A percentile compares a stretch with the other conserved stretches of the same genome.
Evolutionary conservation across 805 yeast species (phyloP).

Genomic region (Candida methanosorbosa): DNA sequence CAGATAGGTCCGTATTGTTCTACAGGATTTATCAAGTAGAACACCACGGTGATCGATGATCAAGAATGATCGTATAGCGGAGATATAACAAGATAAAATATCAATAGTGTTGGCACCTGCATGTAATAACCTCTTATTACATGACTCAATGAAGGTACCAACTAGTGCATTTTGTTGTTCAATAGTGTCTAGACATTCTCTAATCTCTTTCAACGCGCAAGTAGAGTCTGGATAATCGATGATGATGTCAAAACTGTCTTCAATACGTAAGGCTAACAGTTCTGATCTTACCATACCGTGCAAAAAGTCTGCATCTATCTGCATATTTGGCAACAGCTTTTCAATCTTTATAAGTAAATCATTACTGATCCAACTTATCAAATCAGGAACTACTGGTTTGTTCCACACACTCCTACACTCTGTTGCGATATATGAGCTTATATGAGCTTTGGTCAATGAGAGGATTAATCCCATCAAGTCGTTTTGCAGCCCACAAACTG

Average conservation of each 20-base stretch:
- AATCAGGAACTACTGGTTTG: constrained; percentile 22
- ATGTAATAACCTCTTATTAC: constrained; percentile 48
- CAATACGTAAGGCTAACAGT: constrained; percentile 35
- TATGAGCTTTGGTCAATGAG: constrained; percentile 27
- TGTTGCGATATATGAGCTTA: constrained; percentile 22
- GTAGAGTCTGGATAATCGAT: constrained; percentile 41
- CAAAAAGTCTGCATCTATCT: constrained; percentile 10
- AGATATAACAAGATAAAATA: constrained; percentile 59
- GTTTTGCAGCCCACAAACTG: constrained; percentile 10
- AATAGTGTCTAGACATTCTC: constrained; percentile 37
- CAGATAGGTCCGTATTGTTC: constrained; percentile 68
- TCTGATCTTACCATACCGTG: constrained; percentile 13
- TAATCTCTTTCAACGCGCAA: constrained; percentile 50
- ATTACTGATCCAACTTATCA: constrained; percentile 29
- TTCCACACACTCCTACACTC: constrained; percentile 31
- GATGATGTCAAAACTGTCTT: constrained; percentile 54
- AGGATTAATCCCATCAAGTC: constrained; percentile 23
- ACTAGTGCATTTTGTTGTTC: constrained; percentile 46
- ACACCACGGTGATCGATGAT: constrained; percentile 85
- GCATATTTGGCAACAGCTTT: constrained; percentile 8
- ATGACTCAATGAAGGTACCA: constrained; percentile 34
- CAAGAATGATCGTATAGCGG: constrained; percentile 62
- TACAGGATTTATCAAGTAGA: constrained; percentile 63
- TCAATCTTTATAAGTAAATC: constrained; percentile 27
- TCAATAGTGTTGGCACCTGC: constrained; percentile 77